Base-by-base conservation (phyloP, 2,329 filamentous ascomycete species). In the Alternaria dauci region DNA sequence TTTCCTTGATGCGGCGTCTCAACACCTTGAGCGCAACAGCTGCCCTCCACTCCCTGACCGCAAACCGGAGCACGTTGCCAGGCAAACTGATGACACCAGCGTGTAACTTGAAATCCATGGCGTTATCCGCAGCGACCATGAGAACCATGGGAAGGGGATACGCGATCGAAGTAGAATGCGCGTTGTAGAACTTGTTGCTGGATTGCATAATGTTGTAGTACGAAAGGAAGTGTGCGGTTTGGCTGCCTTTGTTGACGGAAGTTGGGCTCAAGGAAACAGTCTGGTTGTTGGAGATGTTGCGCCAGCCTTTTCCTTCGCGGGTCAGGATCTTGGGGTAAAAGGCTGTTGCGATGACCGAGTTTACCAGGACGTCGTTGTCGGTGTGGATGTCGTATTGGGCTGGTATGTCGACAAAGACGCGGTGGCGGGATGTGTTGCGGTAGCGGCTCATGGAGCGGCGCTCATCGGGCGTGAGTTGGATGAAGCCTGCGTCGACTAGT, bases 121-220 rank as follows among this genome's bases (percentile, higher is more conserved):
- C 36, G 1, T 39, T 39, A 63, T 98, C 77, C 1, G 74, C 94
- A 36, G 94, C 95, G 60, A 93, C 95, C 53, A 97, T 85, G 28
- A 99, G 81, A 16, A 78, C 63, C 70, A 78, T 71, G 2, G 93
- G 89, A 66, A 97, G 91, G 43, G 93, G 90, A 46, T 96, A 90
- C 1, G 90, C 89, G 1, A 89, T 87, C 11, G 90, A 92, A 2
- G 81, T 70, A 55, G 80, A 63, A 68, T 97, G 94, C 0, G 95
- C 95, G 66, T 97, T 96, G 68, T 94, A 92, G 71, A 91, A 89
- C 62, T 85, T 86, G 85, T 89, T 92, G 81, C 83, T 93, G 3
- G 91, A 91, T 78, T 97, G 94, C 92, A 98, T 96, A 66, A 98
- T 97, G 76, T 96, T 91, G 80, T 98, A 98, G 78, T 97, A 99